These are phyloP conservation scores for Pseudogymnoascus sp. DNA, from an alignment of 2,329 filamentous ascomycete species.

Conservation along the genomic window DNA sequence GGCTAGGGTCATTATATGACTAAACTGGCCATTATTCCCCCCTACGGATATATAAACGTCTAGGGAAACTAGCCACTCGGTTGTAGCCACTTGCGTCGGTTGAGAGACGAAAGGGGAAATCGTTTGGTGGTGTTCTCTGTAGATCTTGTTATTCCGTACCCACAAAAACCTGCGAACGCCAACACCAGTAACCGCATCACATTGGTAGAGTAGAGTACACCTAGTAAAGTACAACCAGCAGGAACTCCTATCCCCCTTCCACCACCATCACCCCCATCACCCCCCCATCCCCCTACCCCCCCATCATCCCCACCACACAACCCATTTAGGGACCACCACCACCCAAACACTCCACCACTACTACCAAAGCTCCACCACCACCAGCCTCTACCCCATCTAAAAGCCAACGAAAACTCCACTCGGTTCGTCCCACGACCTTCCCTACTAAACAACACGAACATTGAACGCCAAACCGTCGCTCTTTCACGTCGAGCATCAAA, in stretches of 20 bases:
- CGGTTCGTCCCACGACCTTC: not conserved
- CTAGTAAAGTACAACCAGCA: not conserved
- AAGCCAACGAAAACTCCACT: constrained; percentile 8
- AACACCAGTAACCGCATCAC: not conserved
- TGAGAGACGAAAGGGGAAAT: constrained; percentile 1
- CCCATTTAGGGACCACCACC: not conserved
- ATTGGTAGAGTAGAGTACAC: not conserved
- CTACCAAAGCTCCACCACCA: not conserved
- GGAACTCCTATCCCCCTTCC: not conserved
- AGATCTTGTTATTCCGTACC: not conserved
- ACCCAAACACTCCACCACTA: not conserved
- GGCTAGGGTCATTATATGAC: not conserved
- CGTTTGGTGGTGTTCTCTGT: not conserved
- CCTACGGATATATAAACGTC: constrained; percentile 1
- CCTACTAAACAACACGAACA: constrained; percentile 2
- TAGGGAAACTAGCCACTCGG: not conserved
- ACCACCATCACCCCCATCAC: not conserved
- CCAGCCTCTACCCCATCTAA: constrained; percentile 4
- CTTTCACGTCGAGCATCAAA: not conserved
- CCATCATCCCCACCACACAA: not conserved
- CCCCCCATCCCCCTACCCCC: too few relatives aligned
- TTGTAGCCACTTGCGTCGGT: constrained; percentile 4
- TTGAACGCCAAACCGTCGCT: not conserved
- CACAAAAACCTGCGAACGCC: not conserved
- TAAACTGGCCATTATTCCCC: not conserved